These are phyloP conservation scores for Talaromyces sp. DNA, from an alignment of 2,329 filamentous ascomycete genomes.

Conservation along the genomic window DNA sequence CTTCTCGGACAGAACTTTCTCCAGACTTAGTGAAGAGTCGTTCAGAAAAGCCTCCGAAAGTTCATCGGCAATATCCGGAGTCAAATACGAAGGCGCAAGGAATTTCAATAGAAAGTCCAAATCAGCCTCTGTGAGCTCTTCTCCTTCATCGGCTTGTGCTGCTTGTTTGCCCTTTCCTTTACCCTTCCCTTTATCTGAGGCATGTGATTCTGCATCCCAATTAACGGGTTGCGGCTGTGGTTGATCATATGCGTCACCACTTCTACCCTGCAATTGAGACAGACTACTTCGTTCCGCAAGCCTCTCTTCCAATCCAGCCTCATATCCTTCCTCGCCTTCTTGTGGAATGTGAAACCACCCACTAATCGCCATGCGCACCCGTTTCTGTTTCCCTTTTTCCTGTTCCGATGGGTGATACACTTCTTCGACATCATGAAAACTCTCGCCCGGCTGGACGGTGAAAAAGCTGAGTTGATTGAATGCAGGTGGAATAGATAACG, in stretches of 20 bases:
- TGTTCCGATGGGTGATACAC: conserved; percentile 71
- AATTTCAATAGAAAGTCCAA: conserved; percentile 88
- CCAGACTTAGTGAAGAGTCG: conserved; percentile 77
- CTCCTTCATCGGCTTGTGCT: conserved; percentile 49
- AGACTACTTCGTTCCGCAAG: conserved; percentile 86
- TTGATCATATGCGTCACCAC: conserved; percentile 78
- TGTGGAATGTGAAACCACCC: conserved; percentile 99
- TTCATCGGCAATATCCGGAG: conserved; percentile 83
- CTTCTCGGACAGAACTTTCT: conserved; percentile 72
- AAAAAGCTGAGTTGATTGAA: conserved; percentile 99
- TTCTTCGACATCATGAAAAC: conserved; percentile 98
- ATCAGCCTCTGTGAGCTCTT: conserved; percentile 70
- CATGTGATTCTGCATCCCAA: conserved; percentile 38
- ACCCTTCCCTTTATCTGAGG: conserved; percentile 22
- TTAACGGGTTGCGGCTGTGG: conserved; percentile 62
- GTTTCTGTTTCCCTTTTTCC: conserved; percentile 57
- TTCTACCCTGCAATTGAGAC: conserved; percentile 84
- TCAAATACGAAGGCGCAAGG: conserved; percentile 84
- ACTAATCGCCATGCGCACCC: conserved; percentile 91
- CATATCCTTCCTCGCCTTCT: conserved; percentile 85
- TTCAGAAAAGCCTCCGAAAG: conserved; percentile 76
- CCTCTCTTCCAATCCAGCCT: conserved; percentile 82
- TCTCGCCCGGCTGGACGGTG: conserved; percentile 95
- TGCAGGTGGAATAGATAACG: conserved; percentile 81
- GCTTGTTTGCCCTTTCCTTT: conserved; percentile 39